A percentile compares a stretch with the other conserved stretches of the same genome.
phyloP scores from a whole-genome alignment of 2,329 filamentous ascomycete genomes.

The Talaromyces sp. region DNA sequence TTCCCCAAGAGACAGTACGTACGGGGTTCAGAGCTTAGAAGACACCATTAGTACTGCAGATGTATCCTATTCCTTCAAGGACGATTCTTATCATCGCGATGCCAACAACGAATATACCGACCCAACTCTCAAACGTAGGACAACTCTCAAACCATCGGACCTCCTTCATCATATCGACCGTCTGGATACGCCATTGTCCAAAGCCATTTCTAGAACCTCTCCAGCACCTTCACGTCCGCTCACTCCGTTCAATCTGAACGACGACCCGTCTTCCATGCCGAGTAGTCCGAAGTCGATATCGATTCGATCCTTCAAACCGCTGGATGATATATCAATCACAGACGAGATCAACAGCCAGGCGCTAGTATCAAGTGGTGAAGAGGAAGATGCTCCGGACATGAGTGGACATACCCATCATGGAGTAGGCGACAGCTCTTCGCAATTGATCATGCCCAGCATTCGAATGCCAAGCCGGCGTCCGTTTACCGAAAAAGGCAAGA shows the following conservation, averaged over 20 bases:
- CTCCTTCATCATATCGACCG: constrained; percentile 16
- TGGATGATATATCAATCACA: constrained; percentile 52
- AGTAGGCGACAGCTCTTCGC: constrained; percentile 43
- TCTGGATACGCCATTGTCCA: constrained; percentile 16
- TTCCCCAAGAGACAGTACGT: constrained; percentile 6
- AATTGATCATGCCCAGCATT: constrained; percentile 97
- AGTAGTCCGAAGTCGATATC: constrained; percentile 58
- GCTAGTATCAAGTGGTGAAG: constrained; percentile 53
- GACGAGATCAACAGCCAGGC: constrained; percentile 55
- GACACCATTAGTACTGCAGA: constrained; percentile 12
- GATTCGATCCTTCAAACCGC: constrained; percentile 53
- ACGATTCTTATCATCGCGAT: constrained; percentile 13
- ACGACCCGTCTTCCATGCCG: constrained; percentile 47
- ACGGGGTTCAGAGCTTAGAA: constrained; percentile 16
- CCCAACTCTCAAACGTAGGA: constrained; percentile 26
- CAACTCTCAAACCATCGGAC: constrained; percentile 28
- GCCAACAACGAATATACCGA: constrained; percentile 21
- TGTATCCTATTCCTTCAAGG: not conserved
- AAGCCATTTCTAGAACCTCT: constrained; percentile 17
- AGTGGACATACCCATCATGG: constrained; percentile 1
- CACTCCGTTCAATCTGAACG: constrained; percentile 38
- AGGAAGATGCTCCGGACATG: constrained; percentile 33
- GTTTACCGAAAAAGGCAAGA: constrained; percentile 81
- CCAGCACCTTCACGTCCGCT: constrained; percentile 36
- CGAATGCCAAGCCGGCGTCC: constrained; percentile 82